Conservation (phyloP, 257 asterid genomes). For the Petrea volubilis region DNA sequence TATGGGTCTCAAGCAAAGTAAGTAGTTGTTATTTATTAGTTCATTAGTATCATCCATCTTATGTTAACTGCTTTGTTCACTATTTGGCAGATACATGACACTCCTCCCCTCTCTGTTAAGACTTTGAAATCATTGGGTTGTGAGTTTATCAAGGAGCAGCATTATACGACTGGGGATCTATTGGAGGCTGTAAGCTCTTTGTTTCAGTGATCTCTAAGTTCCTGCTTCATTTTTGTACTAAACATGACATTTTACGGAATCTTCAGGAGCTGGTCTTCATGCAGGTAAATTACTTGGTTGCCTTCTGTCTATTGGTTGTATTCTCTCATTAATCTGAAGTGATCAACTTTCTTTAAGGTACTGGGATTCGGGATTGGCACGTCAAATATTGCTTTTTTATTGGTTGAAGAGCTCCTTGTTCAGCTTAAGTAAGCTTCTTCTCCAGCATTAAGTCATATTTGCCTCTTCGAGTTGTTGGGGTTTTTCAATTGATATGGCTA, state of each 20-base stretch:
- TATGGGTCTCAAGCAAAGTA: conserved; percentile 94
- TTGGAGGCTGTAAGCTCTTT: conserved; percentile 69
- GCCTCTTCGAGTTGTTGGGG: background rate
- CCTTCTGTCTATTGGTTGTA: conserved; percentile 14
- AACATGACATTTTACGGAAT: conserved; percentile 29
- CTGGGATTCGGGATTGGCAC: conserved; percentile 60
- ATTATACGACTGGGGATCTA: conserved; percentile 65
- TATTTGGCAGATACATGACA: conserved; percentile 63
- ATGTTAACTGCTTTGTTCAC: conserved; percentile 23
- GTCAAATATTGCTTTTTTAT: conserved; percentile 42
- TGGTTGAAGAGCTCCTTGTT: conserved; percentile 59
- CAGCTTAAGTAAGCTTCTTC: conserved; percentile 61
- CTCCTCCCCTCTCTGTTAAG: conserved; percentile 59
- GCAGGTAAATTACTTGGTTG: conserved; percentile 50
- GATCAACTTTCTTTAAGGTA: conserved; percentile 40
- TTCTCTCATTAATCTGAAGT: conserved; percentile 15
- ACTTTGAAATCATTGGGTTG: conserved; percentile 55
- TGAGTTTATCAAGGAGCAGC: conserved; percentile 67
- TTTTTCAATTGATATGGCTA: background rate
- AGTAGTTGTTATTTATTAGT: conserved; percentile 9
- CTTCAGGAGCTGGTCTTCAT: conserved; percentile 69
- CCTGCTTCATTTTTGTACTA: conserved; percentile 26
- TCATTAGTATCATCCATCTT: conserved; percentile 2
- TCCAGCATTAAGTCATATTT: background rate
- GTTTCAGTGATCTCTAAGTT: conserved; percentile 19